Conservation (phyloP, 1,284 basidiomycete species). For the Cystobasidiaceae sp. region DNA sequence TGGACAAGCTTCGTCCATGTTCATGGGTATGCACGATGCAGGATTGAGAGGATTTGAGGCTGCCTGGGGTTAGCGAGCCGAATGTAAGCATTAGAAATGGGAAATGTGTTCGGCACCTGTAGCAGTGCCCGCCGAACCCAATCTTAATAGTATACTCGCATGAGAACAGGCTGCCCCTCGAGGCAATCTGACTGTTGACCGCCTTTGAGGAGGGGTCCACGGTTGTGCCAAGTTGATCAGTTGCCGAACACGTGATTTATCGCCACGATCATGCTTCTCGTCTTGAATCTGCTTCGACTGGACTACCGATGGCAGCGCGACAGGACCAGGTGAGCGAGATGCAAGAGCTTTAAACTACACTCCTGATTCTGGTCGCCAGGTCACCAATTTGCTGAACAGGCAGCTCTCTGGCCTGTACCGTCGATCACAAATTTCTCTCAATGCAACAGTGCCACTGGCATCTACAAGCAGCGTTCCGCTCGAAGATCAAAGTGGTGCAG, state of each 20-base stretch:
- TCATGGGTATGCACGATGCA: neutral
- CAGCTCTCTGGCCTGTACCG: conserved; percentile 39
- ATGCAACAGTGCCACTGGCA: conserved; percentile 33
- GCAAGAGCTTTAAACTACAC: neutral
- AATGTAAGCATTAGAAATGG: neutral
- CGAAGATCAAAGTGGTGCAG: neutral
- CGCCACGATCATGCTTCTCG: too few species aligned
- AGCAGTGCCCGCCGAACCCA: neutral
- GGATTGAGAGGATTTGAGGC: conserved; percentile 13
- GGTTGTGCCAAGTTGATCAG: too few species aligned
- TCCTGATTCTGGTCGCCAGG: neutral
- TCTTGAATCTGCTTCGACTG: too few species aligned
- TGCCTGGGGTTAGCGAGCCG: neutral
- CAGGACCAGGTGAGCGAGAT: conserved; percentile 20
- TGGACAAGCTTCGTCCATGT: neutral
- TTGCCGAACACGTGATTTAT: too few species aligned
- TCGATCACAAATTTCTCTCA: conserved; percentile 37
- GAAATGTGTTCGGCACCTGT: neutral
- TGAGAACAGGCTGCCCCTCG: too few species aligned
- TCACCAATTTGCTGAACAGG: conserved; percentile 36
- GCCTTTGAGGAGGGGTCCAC: too few species aligned
- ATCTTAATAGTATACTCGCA: too few species aligned
- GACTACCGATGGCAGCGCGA: conserved; percentile 19
- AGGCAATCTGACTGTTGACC: too few species aligned
- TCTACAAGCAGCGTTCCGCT: conserved; percentile 9